Conservation (phyloP, 495 filamentous ascomycete genomes). For the Bacidia gigantensis region DNA sequence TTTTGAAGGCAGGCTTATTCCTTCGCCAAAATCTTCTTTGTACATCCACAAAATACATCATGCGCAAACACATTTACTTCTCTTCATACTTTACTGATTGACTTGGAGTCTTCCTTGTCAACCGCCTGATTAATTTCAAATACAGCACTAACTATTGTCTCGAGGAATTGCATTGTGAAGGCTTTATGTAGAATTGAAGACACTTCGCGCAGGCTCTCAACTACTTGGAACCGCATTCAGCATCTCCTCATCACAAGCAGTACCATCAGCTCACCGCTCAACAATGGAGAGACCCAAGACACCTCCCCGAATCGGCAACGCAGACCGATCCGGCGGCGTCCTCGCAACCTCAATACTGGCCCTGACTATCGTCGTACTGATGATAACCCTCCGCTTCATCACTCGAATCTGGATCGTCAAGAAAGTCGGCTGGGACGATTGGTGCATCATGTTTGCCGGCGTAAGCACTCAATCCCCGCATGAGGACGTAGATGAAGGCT, state of each 20-base stretch:
- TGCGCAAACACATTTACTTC: too few relatives aligned
- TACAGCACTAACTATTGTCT: too few relatives aligned
- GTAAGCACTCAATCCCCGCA: background rate
- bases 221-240: too few relatives aligned
- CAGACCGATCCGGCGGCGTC: background rate
- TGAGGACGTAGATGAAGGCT: background rate
- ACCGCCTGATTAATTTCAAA: too few relatives aligned
- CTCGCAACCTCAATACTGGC: background rate
- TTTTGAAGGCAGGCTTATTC: background rate
- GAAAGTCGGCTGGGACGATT: conserved; percentile 10
- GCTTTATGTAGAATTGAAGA: too few relatives aligned
- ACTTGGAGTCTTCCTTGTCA: too few relatives aligned
- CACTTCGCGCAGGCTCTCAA: too few relatives aligned
- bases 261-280: too few relatives aligned
- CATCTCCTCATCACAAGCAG: too few relatives aligned
- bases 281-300: background rate
- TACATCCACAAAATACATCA: background rate
- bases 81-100: too few relatives aligned
- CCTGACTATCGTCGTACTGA: background rate
- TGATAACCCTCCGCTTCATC: conserved; percentile 2
- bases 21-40: background rate
- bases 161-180: too few relatives aligned
- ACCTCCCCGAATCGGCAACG: background rate
- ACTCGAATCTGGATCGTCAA: conserved; percentile 8
- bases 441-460: background rate